Evolutionary conservation across 345 rosid species (phyloP), one percentile per base, ranked within the genome.

Genomic region (Orychophragmus violaceus): DNA sequence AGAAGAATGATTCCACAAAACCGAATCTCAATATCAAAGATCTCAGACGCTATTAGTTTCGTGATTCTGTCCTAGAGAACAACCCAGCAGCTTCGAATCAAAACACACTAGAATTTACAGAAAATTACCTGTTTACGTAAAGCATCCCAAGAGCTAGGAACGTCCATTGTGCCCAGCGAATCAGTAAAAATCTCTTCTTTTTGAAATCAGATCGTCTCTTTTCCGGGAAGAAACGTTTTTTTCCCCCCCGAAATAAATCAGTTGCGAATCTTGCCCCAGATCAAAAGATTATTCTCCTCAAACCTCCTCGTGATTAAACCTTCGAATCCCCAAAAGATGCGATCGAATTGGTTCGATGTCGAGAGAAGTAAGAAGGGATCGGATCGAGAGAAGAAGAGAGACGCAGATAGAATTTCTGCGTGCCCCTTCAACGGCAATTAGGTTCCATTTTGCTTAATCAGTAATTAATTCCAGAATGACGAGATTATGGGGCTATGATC

Each of bases 141-240:
- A 66, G 96, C 88, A 82, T 89, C 97, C 97, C 98, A 90, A 61
- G 97, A 93, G 81, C 75, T 81, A 45, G 88, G 86, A 68, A 78
- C 87, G 12, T 93, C 96, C 97, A 90, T 93, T 36, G 72, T 6
- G 14, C 36, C 36, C 16, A 46, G 52, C 2, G 56, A 59, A 61
- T 44, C 59, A 55, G 52, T 25, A 2, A 42, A 65, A 30, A 53
- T 54, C 80, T 32, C 69, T 48, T 53, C 32, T 25, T 30, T 60
- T 9, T 0, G 30, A 62, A 41, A 9, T 2, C 24, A 18, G 53
- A 39, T 59, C 63, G 72, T 44, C 29, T 30, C 21, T 18, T 17
- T 32, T 30, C 12, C 18, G 17, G 46, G 25, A 25, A 56, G 58
- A 58, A 49, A 69, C 25, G 55, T 44, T 60, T 33, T 42, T 37